Percentiles rank a stretch among this genome's conserved stretches.
Evolutionary conservation across 2,329 filamentous ascomycete species (phyloP).

Genomic region (Diaporthe longicolla): DNA sequence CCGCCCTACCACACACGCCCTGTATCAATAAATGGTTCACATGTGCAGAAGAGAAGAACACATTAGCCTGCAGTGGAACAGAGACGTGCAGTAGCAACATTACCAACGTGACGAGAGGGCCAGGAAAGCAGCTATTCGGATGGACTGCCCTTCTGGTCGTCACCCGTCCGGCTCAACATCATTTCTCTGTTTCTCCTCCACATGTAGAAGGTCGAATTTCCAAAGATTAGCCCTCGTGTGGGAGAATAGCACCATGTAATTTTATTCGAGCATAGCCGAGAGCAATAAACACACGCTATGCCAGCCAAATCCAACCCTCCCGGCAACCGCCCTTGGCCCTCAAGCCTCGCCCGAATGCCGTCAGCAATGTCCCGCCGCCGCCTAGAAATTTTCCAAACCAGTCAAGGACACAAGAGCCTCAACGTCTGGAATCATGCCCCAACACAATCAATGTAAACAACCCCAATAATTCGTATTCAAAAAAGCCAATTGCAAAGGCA

Average conservation of each 20-base stretch:
- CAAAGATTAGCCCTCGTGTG: not conserved
- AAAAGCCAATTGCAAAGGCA: not conserved
- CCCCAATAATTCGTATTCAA: not conserved
- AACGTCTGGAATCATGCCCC: not conserved
- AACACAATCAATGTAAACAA: not conserved
- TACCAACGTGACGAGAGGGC: not conserved
- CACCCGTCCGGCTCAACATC: too few species aligned
- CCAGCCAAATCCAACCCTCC: not conserved
- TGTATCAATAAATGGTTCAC: not conserved
- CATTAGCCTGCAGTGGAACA: slow-evolving; percentile 2
- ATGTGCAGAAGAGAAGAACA: not conserved
- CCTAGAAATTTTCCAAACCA: not conserved
- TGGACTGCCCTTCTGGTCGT: not conserved
- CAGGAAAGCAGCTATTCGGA: not conserved
- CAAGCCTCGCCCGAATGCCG: not conserved
- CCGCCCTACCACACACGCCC: not conserved
- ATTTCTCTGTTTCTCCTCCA: not conserved
- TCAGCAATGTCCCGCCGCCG: not conserved
- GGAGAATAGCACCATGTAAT: not conserved
- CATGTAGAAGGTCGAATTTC: not conserved
- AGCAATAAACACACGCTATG: not conserved
- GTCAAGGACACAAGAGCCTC: not conserved
- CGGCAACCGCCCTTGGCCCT: not conserved
- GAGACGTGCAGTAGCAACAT: not conserved
- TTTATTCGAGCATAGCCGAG: not conserved